Evolutionary conservation across 148 eudicot species (phyloP), one percentile per base, ranked within the genome.

Genomic region (Camellia sinensis): DNA sequence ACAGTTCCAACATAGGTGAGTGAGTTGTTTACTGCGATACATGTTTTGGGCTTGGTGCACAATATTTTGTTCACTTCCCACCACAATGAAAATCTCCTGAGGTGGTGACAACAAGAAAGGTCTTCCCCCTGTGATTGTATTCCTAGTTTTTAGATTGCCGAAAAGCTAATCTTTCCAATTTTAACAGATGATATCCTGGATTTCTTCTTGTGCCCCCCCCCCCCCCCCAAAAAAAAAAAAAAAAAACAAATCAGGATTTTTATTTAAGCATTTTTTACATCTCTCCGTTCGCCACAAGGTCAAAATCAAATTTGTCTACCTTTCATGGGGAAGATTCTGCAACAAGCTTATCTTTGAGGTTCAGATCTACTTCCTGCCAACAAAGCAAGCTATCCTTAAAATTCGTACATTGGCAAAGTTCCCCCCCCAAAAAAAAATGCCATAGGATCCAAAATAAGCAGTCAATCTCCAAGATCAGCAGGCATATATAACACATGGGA

Each of bases 311-410:
- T 61, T 74, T 45, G 50, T 67, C 3, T 75, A 59, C 76, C 76
- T 73, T 14, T 8, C 76, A 22, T 8, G 15, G 22, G 7, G 45
- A 29, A 29, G 37, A 37, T 22, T 5, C 77, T 45, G 14, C 10
- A 15, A 63, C 59, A 14, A 45, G 67, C 78, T 46, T 69, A 68
- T 69, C 70, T 81, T 67, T 19, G 80, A 60, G 83, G 75, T 60
- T 57, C 79, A 75, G 80, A 81, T 81, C 40, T 66, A 53, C 74
- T 67, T 22, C 80, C 83, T 81, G 57, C 11, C 67, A 78, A 66
- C n/a, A 78, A 40, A 66, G 67, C 7, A 68, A 50, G 17, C 40
- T 19, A 78, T 41, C 41, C 10, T 78, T 67, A 68, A 41, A 37
- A 13, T 43, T 54, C 3, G 17, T 44, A 48, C 1, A 2, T 7